Evolutionary conservation across 2,329 filamentous ascomycete species (phyloP).

Genomic region (Fusarium verrucosum): DNA sequence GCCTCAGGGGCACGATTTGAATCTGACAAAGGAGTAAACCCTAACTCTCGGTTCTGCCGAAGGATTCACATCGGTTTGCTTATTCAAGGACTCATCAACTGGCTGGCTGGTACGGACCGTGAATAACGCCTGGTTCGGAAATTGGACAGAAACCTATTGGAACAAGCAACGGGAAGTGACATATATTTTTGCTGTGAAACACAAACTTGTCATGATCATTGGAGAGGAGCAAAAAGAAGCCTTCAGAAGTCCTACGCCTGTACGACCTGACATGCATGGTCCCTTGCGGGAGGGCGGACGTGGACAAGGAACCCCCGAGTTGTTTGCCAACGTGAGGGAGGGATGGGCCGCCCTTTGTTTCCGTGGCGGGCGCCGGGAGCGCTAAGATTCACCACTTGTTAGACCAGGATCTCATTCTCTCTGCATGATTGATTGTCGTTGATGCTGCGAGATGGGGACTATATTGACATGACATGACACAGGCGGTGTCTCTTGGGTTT

Average conservation of each 20-base stretch:
- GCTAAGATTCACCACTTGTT: constrained; percentile 31
- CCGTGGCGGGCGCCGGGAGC: constrained; percentile 26
- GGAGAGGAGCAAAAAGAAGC: constrained; percentile 6
- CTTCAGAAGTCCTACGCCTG: constrained; percentile 27
- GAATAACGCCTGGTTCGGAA: constrained; percentile 23
- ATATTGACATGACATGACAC: not conserved
- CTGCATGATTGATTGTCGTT: constrained; percentile 18
- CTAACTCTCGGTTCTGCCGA: constrained; percentile 8
- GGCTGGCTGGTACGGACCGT: constrained; percentile 12
- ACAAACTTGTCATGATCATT: constrained; percentile 26
- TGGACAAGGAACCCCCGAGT: constrained; percentile 30
- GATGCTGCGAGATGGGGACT: constrained; percentile 11
- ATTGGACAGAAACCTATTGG: constrained; percentile 21
- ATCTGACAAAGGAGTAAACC: constrained; percentile 27
- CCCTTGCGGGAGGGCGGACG: constrained; percentile 17
- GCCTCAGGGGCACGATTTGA: constrained; percentile 24
- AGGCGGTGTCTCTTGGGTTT: not conserved
- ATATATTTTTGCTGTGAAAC: constrained; percentile 28
- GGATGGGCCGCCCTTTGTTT: constrained; percentile 30
- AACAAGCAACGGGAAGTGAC: constrained; percentile 30
- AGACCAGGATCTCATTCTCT: constrained; percentile 27
- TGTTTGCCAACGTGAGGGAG: constrained; percentile 17
- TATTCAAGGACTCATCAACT: constrained; percentile 1
- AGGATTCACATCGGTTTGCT: not conserved
- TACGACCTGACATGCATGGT: constrained; percentile 40